Evolutionary conservation across 257 asterid genomes (phyloP).

Genomic region (Salvia splendens): DNA sequence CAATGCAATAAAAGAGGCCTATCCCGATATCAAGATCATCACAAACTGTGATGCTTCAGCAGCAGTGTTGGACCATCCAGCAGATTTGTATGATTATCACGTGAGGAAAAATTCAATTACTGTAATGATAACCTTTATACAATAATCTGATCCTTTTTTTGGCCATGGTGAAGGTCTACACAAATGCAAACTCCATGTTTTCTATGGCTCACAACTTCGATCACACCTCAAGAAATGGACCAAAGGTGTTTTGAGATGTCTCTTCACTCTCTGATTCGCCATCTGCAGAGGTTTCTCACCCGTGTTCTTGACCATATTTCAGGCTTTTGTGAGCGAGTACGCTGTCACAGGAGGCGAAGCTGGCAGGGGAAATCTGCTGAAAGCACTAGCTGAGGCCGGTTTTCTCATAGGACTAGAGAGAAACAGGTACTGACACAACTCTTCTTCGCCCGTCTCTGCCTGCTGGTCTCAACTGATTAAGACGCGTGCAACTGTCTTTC

Average conservation of each 20-base stretch:
- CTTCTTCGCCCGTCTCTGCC: background rate
- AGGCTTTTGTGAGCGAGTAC: conserved; percentile 96
- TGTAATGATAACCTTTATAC: background rate
- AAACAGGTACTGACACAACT: conserved; percentile 54
- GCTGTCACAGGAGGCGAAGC: conserved; percentile 80
- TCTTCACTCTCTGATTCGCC: conserved; percentile 14
- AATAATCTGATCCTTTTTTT: conserved; percentile 17
- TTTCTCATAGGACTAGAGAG: conserved; percentile 81
- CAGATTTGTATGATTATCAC: conserved; percentile 86
- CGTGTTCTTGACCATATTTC: conserved; percentile 18
- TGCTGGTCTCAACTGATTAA: background rate
- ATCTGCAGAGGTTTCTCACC: conserved; percentile 20
- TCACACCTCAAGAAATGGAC: conserved; percentile 61
- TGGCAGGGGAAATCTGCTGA: conserved; percentile 77
- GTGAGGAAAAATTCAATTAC: conserved; percentile 41
- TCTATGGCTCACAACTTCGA: conserved; percentile 69
- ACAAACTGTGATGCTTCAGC: conserved; percentile 84
- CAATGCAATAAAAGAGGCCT: conserved; percentile 59
- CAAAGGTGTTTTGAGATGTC: conserved; percentile 56
- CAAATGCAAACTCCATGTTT: conserved; percentile 59
- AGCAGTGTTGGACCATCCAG: conserved; percentile 72
- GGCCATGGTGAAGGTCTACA: conserved; percentile 53
- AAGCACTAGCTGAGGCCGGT: conserved; percentile 86
- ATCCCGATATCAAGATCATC: conserved; percentile 74
- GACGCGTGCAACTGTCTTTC: background rate